A percentile compares a stretch with the other conserved stretches of the same genome.
Evolutionary conservation across 352 stramenopile species (phyloP).

Genomic region (Pythium vanterpoolii): DNA sequence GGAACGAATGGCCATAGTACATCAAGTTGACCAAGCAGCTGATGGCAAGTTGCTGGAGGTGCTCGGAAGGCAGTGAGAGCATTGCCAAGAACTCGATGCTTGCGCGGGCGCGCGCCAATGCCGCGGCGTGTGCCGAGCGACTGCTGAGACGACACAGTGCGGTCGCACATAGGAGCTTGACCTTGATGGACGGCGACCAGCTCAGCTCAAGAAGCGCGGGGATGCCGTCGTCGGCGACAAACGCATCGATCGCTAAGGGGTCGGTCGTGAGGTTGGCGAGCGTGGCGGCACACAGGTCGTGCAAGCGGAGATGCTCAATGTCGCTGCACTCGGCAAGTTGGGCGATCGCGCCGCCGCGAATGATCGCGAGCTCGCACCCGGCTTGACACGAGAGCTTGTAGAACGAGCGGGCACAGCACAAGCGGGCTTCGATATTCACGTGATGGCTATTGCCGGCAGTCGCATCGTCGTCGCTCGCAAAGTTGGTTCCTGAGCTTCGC

Average conservation of each 20-base stretch:
- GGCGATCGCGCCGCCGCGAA: constrained; percentile 53
- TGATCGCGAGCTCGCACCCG: constrained; percentile 53
- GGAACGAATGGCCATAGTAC: constrained; percentile 54
- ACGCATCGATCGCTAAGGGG: constrained; percentile 34
- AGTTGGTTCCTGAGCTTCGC: not conserved
- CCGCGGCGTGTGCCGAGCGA: constrained; percentile 28
- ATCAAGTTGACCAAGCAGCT: constrained; percentile 74
- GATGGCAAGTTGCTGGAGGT: constrained; percentile 57
- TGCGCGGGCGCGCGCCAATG: constrained; percentile 33
- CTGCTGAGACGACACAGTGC: constrained; percentile 60
- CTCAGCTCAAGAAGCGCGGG: constrained; percentile 64
- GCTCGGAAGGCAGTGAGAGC: constrained; percentile 49
- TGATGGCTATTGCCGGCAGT: not conserved
- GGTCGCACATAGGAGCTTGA: constrained; percentile 66
- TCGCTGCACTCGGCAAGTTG: constrained; percentile 76
- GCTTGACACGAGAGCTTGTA: constrained; percentile 78
- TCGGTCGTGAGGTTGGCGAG: constrained; percentile 65
- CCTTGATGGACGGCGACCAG: constrained; percentile 58
- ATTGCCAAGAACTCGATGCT: constrained; percentile 73
- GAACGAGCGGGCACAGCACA: constrained; percentile 68
- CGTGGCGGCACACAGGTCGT: constrained; percentile 59
- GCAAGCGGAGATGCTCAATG: constrained; percentile 46
- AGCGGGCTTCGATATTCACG: constrained; percentile 50
- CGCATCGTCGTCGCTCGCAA: not conserved
- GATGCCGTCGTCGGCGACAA: constrained; percentile 49